Conservation (phyloP, 768 basidiomycete species). For the Kwoniella sp. region DNA sequence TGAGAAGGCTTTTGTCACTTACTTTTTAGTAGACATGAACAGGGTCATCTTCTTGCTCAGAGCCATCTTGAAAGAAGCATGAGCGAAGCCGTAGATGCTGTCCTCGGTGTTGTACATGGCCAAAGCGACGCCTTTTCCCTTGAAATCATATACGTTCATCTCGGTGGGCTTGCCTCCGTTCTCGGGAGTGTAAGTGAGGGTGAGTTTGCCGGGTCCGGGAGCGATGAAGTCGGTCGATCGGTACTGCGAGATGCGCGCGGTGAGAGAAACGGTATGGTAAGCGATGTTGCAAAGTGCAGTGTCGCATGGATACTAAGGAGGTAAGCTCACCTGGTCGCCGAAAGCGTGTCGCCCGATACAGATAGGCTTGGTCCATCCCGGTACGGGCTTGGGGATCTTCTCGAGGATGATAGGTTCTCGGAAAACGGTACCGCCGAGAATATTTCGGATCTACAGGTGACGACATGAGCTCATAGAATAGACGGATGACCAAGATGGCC, state of each 20-base stretch:
- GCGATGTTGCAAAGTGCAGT: too few relatives aligned
- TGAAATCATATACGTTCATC: slow-evolving; percentile 91
- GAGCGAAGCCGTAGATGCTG: slow-evolving; percentile 91
- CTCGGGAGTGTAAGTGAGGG: slow-evolving; percentile 82
- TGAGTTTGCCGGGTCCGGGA: slow-evolving; percentile 88
- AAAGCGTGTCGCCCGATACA: slow-evolving; percentile 95
- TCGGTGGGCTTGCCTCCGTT: slow-evolving; percentile 69
- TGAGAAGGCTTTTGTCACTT: too few relatives aligned
- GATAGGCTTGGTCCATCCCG: slow-evolving; percentile 97
- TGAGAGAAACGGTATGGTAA: too few relatives aligned
- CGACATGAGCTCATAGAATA: not conserved
- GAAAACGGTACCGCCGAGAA: slow-evolving; percentile 97
- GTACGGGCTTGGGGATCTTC: slow-evolving; percentile 87
- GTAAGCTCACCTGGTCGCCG: slow-evolving; percentile 84
- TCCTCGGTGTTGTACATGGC: slow-evolving; percentile 99
- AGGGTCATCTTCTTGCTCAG: slow-evolving; percentile 61
- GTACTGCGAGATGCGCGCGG: slow-evolving; percentile 68
- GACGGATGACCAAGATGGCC: not conserved
- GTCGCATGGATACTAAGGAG: too few relatives aligned
- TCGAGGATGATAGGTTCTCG: slow-evolving; percentile 93
- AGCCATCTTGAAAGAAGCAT: slow-evolving; percentile 97
- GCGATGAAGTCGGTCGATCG: slow-evolving; percentile 90
- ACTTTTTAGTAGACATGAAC: slow-evolving; percentile 98
- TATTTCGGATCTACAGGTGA: slow-evolving; percentile 75
- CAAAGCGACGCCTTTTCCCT: slow-evolving; percentile 88